Evolutionary conservation across 73 alveolate genomes (phyloP).

Genomic region (Paramecium tetraurelia): DNA sequence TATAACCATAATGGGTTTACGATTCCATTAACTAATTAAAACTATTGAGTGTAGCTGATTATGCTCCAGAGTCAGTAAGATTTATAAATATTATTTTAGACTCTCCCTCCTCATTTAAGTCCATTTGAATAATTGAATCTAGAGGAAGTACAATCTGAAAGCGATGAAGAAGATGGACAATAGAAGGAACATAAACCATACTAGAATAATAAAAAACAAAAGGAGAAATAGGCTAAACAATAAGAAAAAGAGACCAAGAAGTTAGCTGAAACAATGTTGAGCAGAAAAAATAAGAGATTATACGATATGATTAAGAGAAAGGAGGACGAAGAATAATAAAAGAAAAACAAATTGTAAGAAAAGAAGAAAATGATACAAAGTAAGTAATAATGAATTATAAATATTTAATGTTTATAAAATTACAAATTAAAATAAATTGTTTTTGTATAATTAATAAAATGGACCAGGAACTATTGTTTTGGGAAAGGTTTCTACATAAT

Average conservation of each 20-base stretch:
- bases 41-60: conserved; percentile 40
- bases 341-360: conserved; percentile 30
- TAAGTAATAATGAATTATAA: neutral
- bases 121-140: conserved; percentile 49
- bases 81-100: neutral
- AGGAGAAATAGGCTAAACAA: neutral
- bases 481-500: conserved; percentile 19
- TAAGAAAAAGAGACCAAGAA: conserved; percentile 40
- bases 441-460: neutral
- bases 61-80: conserved; percentile 56
- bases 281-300: conserved; percentile 55
- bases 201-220: neutral
- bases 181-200: neutral
- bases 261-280: conserved; percentile 56
- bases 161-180: conserved; percentile 36
- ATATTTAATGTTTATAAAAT: neutral
- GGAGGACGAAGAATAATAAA: conserved; percentile 21
- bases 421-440: neutral
- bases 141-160: conserved; percentile 39
- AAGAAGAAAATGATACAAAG: conserved; percentile 23
- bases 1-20: conserved; percentile 63
- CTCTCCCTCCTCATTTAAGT: conserved; percentile 64
- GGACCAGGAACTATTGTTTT: conserved; percentile 14
- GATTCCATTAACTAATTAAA: conserved; percentile 36
- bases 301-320: conserved; percentile 53